A percentile compares a stretch with the other conserved stretches of the same genome.
Evolutionary conservation across 441 rosid genomes (phyloP).

Genomic region (Erodium moschatum): DNA sequence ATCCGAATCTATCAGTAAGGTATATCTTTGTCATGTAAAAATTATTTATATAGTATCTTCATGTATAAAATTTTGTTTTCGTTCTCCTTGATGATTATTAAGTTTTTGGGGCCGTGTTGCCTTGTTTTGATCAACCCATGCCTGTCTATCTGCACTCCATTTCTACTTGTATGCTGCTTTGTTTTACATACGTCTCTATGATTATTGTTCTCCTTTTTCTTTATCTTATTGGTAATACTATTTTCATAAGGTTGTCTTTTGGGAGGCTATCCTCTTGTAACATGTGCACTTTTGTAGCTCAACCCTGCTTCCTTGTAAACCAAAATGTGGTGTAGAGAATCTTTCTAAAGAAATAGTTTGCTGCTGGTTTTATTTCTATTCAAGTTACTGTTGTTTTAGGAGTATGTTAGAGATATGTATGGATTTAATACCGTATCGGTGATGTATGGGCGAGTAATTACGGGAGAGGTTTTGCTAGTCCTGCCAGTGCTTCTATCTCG

Average conservation of each 20-base stretch:
- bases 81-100: neutral
- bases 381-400: neutral
- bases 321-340: neutral
- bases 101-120: neutral
- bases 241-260: neutral
- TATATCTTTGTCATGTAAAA: conserved; percentile 24
- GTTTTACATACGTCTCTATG: neutral
- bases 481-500: neutral
- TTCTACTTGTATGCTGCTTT: neutral
- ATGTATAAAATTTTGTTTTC: neutral
- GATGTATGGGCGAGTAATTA: neutral
- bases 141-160: neutral
- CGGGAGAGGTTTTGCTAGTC: neutral
- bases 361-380: neutral
- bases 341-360: neutral
- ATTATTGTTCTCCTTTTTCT: neutral
- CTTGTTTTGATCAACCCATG: neutral
- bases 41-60: conserved; percentile 5
- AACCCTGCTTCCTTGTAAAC: neutral
- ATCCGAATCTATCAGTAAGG: conserved; percentile 75
- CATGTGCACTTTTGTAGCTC: neutral
- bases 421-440: neutral
- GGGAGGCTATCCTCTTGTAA: neutral
- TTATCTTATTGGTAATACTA: neutral
- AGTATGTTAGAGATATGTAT: neutral